Evolutionary conservation across 2,329 filamentous ascomycete genomes (phyloP).

Genomic region (Chrysoporthe deuterocubensis): DNA sequence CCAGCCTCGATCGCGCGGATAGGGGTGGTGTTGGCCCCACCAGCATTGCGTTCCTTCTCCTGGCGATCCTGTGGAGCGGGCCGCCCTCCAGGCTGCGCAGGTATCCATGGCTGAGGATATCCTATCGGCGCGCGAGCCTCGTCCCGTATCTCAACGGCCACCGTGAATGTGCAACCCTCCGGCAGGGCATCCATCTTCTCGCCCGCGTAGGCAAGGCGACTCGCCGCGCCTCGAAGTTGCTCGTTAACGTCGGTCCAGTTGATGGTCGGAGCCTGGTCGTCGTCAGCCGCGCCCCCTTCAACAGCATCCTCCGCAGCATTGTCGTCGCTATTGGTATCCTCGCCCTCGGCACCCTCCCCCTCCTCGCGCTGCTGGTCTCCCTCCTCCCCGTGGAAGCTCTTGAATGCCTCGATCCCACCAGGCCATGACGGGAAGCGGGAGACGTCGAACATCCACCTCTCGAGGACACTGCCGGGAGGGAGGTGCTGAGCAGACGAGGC

Average conservation of each 20-base stretch:
- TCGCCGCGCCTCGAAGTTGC: slow-evolving; percentile 70
- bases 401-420: slow-evolving; percentile 39
- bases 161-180: slow-evolving; percentile 70
- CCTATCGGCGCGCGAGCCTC: slow-evolving; percentile 61
- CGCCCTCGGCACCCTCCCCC: slow-evolving; percentile 29
- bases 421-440: slow-evolving; percentile 54
- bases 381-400: slow-evolving; percentile 33
- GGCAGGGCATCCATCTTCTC: slow-evolving; percentile 63
- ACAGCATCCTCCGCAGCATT: slow-evolving; percentile 13
- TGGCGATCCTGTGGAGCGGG: slow-evolving; percentile 40
- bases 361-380: slow-evolving; percentile 31
- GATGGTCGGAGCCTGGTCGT: slow-evolving; percentile 36
- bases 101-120: slow-evolving; percentile 65
- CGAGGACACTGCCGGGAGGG: slow-evolving; percentile 49
- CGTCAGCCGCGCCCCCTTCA: slow-evolving; percentile 22
- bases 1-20: slow-evolving; percentile 60
- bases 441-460: slow-evolving; percentile 67
- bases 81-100: slow-evolving; percentile 54
- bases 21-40: slow-evolving; percentile 50
- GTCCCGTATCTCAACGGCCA: slow-evolving; percentile 74
- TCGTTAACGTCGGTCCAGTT: slow-evolving; percentile 70
- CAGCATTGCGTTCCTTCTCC: slow-evolving; percentile 40
- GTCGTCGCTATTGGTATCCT: slow-evolving; percentile 23
- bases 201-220: slow-evolving; percentile 63
- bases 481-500: slow-evolving; percentile 25